These are phyloP conservation scores for Gamsiella multidivaricata DNA, from an alignment of 192 early-diverging fungal species.

Conservation along the genomic window DNA sequence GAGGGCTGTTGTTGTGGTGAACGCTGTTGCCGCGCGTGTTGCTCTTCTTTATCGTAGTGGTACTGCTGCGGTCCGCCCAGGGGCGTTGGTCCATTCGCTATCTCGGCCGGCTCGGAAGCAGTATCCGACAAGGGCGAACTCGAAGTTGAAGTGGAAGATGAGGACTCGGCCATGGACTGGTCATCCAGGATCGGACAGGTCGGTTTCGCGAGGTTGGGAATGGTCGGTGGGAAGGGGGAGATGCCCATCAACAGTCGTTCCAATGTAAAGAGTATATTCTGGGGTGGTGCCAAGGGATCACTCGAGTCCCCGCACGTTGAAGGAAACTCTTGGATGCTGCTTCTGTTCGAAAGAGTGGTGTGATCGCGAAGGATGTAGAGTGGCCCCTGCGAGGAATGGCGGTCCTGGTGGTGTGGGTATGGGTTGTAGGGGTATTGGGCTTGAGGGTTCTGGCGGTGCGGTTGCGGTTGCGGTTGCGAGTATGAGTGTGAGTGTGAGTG, in stretches of 20 bases:
- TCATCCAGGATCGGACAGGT: conserved; percentile 39
- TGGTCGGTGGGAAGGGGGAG: conserved; percentile 47
- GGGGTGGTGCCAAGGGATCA: conserved; percentile 11
- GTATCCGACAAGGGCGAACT: background rate
- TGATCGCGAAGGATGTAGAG: conserved; percentile 31
- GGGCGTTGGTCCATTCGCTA: conserved; percentile 2
- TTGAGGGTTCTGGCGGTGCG: too few species aligned
- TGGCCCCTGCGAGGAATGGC: conserved; percentile 10
- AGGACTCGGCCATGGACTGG: conserved; percentile 12
- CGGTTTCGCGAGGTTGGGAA: conserved; percentile 38
- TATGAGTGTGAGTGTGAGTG: too few species aligned
- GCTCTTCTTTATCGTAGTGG: conserved; percentile 6
- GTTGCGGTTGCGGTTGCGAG: too few species aligned
- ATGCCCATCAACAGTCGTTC: conserved; percentile 45
- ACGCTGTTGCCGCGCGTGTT: background rate
- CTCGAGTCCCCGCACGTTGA: background rate
- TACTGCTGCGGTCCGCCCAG: background rate
- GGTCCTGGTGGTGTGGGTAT: conserved; percentile 19
- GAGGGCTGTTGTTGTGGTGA: background rate
- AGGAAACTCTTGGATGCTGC: background rate
- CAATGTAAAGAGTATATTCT: conserved; percentile 33
- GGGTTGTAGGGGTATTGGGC: conserved; percentile 42
- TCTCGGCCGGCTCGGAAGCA: conserved; percentile 7
- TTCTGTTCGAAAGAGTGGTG: background rate
- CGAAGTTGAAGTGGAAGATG: conserved; percentile 8